Conservation (phyloP, 306 rosid genomes). For the Begonia loranthoides region DNA sequence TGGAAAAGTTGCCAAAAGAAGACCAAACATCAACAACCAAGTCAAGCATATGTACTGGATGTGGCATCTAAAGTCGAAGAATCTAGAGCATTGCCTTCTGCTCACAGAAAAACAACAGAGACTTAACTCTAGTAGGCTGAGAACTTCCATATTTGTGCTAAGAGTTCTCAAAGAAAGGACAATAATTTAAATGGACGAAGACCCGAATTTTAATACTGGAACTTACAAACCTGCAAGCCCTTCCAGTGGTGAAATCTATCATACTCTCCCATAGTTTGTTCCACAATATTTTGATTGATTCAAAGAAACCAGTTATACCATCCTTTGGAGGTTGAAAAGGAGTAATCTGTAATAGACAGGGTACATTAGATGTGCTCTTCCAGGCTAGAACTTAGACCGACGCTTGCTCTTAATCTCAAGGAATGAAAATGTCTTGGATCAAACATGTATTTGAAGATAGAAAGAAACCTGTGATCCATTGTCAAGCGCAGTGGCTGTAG, state of each 20-base stretch:
- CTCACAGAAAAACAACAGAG: constrained; percentile 10
- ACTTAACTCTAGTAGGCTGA: no score
- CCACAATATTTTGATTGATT: constrained; percentile 50
- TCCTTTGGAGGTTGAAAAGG: constrained; percentile 61
- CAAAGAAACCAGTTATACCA: constrained; percentile 42
- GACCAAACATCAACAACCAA: constrained; percentile 71
- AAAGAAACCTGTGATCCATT: constrained; percentile 70
- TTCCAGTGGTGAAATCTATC: constrained; percentile 52
- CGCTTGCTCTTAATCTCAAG: neutral
- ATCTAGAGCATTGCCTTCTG: constrained; percentile 65
- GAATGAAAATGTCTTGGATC: constrained; percentile 1
- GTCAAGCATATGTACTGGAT: constrained; percentile 78
- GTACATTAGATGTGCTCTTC: constrained; percentile 9
- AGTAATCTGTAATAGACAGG: constrained; percentile 33
- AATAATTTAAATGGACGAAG: neutral
- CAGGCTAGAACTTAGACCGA: neutral
- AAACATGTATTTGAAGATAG: constrained; percentile 1
- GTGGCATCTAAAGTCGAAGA: constrained; percentile 87
- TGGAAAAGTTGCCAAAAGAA: constrained; percentile 60
- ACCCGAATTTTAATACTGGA: no score
- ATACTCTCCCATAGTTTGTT: constrained; percentile 43
- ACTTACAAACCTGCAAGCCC: constrained; percentile 55
- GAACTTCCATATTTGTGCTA: no score
- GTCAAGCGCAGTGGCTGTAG: constrained; percentile 66
- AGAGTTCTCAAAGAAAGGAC: no score